phyloP scores from a whole-genome alignment of 1,139 yeast species.

The Blastobotrys arbuscula region DNA sequence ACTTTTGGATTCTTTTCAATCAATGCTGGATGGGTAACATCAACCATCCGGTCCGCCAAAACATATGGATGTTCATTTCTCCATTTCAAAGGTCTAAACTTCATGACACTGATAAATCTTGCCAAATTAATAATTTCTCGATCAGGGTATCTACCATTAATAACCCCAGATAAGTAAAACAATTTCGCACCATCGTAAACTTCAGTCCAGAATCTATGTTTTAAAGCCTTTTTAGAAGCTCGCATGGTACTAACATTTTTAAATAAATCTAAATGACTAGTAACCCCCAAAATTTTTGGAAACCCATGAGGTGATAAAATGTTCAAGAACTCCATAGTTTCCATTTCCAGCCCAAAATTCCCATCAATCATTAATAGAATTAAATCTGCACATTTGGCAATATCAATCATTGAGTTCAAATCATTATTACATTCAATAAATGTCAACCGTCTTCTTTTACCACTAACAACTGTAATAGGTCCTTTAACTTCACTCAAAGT shows the following conservation, averaged over 20 bases:
- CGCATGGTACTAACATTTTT: constrained; percentile 84
- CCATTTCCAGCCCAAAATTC: constrained; percentile 98
- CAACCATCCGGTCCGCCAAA: constrained; percentile 89
- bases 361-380: constrained; percentile 90
- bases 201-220: constrained; percentile 98
- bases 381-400: constrained; percentile 92
- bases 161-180: constrained; percentile 90
- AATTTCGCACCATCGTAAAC: constrained; percentile 97
- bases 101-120: constrained; percentile 93
- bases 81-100: constrained; percentile 97
- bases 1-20: constrained; percentile 74
- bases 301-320: constrained; percentile 97
- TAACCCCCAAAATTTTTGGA: constrained; percentile 94
- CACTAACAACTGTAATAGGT: constrained; percentile 96
- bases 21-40: constrained; percentile 84
- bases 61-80: constrained; percentile 96
- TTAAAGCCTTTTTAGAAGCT: constrained; percentile 85
- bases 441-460: constrained; percentile 87
- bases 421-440: constrained; percentile 92
- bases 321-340: constrained; percentile 96
- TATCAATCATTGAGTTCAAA: constrained; percentile 90
- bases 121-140: constrained; percentile 89
- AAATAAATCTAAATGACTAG: constrained; percentile 93
- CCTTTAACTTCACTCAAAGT: constrained; percentile 83
- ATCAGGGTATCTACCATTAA: constrained; percentile 97